Conservation (phyloP, 805 yeast genomes). For the Candida arabinofermentans region DNA sequence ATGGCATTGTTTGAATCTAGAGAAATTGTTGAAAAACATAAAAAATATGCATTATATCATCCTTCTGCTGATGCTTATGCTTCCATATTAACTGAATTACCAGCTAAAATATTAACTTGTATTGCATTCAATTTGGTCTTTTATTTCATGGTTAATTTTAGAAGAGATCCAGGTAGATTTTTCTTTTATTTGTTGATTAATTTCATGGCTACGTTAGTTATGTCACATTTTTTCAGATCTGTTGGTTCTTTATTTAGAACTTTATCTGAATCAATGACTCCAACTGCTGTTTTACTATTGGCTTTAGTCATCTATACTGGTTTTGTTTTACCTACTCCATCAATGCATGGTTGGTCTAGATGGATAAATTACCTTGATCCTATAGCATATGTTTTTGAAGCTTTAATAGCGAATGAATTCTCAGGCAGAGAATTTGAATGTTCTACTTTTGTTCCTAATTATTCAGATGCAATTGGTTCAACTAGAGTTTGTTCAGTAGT, state of each 20-base stretch:
- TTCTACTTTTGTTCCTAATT: slow-evolving; percentile 43
- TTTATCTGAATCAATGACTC: slow-evolving; percentile 51
- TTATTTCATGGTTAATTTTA: slow-evolving; percentile 50
- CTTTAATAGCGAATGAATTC: slow-evolving; percentile 57
- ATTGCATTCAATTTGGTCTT: slow-evolving; percentile 44
- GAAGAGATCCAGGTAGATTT: slow-evolving; percentile 46
- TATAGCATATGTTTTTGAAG: slow-evolving; percentile 51
- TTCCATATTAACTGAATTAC: slow-evolving; percentile 47
- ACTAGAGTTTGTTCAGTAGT: slow-evolving; percentile 36
- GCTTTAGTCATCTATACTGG: slow-evolving; percentile 50
- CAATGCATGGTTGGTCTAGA: slow-evolving; percentile 57
- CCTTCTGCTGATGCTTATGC: slow-evolving; percentile 59
- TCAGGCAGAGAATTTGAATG: slow-evolving; percentile 43
- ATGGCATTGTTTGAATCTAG: slow-evolving; percentile 49
- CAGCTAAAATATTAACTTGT: slow-evolving; percentile 40
- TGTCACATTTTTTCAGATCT: slow-evolving; percentile 51
- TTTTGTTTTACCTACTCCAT: slow-evolving; percentile 49
- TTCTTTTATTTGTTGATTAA: slow-evolving; percentile 47
- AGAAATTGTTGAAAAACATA: slow-evolving; percentile 54
- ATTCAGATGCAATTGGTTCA: slow-evolving; percentile 17
- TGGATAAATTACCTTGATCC: slow-evolving; percentile 61
- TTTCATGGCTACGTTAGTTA: slow-evolving; percentile 39
- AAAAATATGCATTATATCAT: slow-evolving; percentile 49
- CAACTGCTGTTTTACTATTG: slow-evolving; percentile 46
- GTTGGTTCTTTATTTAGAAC: slow-evolving; percentile 45